Base-by-base conservation (phyloP, 2,329 filamentous ascomycete species). In the Chaetomiaceae sp. region DNA sequence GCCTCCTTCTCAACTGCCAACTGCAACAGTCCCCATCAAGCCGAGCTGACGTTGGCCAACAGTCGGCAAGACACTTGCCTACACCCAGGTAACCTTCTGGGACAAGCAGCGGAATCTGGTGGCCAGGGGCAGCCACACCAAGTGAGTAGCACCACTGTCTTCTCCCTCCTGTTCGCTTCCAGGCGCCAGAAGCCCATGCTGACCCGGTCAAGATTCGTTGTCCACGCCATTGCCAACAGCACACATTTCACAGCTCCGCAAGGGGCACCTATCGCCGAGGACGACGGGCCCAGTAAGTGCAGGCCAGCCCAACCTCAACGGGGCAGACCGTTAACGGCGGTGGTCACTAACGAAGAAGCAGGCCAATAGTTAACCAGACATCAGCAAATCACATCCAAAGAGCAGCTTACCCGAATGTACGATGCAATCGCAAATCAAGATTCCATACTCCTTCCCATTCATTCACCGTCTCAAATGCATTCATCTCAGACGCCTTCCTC, bases 31-130 rank as follows among this genome's bases (percentile, higher is more conserved):
- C n/a, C n/a, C n/a, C n/a, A n/a, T n/a, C n/a, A n/a, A n/a, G n/a
- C n/a, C n/a, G n/a, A n/a, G 33, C 45, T 48, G 9, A 34, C 45
- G 2, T 17, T 21, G 10, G 1, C n/a, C 17, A 17, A 5, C 46
- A 83, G 80, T 85, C 57, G 82, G 82, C n/a, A 82, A 78, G 56
- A 84, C 77, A 0, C 65, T 85, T 5, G 82, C 82, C 5, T 85
- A 74, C 57, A 85, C 82, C 0, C 76, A 74, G 0, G 70, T 85
- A 14, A 73, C 74, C 0, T 85, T 85, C 55, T 74, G 67, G 46
- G 83, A 85, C 55, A 67, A 66, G 44, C 76, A 81, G 53, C 81
- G 80, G 5, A 74, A 85, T 38, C 62, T 85, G 4, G 76, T 79
- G 10, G 82, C 82, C 0, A 68, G 82, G 41, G 82, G 82, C 38